These are phyloP conservation scores for Neophaeococcomyces aloes DNA, from an alignment of 2,329 filamentous ascomycete species.

Conservation along the genomic window DNA sequence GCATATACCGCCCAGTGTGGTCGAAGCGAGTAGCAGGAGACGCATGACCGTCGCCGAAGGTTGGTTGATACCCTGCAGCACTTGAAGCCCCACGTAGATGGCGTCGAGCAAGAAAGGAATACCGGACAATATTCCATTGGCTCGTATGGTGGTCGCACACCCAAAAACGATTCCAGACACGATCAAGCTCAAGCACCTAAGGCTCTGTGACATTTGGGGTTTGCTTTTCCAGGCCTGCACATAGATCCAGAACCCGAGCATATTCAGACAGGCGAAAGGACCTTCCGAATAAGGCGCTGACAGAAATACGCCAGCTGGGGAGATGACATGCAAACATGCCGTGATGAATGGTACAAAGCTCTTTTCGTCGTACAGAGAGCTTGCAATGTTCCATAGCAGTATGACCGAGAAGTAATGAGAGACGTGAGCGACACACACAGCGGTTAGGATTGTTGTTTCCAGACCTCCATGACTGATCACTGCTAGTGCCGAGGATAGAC, in stretches of 20 bases:
- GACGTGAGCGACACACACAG: conserved; percentile 57
- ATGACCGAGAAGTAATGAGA: conserved; percentile 68
- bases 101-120: conserved; percentile 4
- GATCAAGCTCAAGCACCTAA: conserved; percentile 28
- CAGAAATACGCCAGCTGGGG: conserved; percentile 80
- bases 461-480: not conserved
- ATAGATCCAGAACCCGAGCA: conserved; percentile 63
- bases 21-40: conserved; percentile 45
- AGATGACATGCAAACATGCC: conserved; percentile 67
- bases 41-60: conserved; percentile 31
- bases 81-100: not conserved
- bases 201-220: conserved; percentile 38
- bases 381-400: conserved; percentile 41
- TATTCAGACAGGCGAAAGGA: conserved; percentile 65
- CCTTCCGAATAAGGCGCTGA: conserved; percentile 78
- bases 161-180: conserved; percentile 60
- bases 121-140: conserved; percentile 68
- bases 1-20: conserved; percentile 55
- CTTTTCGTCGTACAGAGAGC: conserved; percentile 14
- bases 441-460: conserved; percentile 37
- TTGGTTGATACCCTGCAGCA: conserved; percentile 45
- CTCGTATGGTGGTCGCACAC: conserved; percentile 61
- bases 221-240: conserved; percentile 31
- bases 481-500: conserved; percentile 26
- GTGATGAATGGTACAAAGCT: conserved; percentile 51